A percentile compares a stretch with the other conserved stretches of the same genome.
These are phyloP conservation scores for Heliamphora pulchella DNA, from an alignment of 179 eudicot species.

Conservation along the genomic window DNA sequence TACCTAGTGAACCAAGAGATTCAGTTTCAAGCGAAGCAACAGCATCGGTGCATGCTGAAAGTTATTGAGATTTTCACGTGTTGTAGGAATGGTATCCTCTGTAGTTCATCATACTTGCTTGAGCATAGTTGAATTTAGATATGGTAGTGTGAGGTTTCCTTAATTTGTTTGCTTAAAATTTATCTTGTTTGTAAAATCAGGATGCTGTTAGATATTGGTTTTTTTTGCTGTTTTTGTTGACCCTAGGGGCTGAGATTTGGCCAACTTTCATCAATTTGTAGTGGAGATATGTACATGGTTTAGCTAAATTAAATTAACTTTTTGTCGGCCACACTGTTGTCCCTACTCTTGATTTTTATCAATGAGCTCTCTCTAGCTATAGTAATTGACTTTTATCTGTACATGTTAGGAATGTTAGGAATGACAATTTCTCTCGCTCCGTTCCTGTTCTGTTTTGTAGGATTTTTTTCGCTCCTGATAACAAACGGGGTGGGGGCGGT, in stretches of 20 bases:
- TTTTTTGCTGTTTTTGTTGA: not conserved
- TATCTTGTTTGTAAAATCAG: not conserved
- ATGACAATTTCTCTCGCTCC: no score
- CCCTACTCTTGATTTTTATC: not conserved
- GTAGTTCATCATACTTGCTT: not conserved
- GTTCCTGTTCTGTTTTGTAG: no score
- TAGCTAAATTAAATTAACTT: not conserved
- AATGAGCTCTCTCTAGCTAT: not conserved
- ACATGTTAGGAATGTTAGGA: no score
- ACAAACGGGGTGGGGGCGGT: no score
- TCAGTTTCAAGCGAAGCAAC: not conserved
- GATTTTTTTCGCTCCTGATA: no score
- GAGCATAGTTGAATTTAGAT: constrained; percentile 5
- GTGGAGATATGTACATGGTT: not conserved
- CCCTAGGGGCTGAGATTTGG: not conserved
- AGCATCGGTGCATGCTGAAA: not conserved
- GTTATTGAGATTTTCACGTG: not conserved
- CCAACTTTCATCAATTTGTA: not conserved
- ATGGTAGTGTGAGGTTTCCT: not conserved
- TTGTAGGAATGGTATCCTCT: constrained; percentile 5
- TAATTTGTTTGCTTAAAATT: not conserved
- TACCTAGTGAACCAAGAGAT: not conserved
- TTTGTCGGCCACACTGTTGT: not conserved
- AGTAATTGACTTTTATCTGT: not conserved
- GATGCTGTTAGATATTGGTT: not conserved